These are phyloP conservation scores for Penicillium dipodomyicola DNA, from an alignment of 495 filamentous ascomycete genomes.

Conservation along the genomic window DNA sequence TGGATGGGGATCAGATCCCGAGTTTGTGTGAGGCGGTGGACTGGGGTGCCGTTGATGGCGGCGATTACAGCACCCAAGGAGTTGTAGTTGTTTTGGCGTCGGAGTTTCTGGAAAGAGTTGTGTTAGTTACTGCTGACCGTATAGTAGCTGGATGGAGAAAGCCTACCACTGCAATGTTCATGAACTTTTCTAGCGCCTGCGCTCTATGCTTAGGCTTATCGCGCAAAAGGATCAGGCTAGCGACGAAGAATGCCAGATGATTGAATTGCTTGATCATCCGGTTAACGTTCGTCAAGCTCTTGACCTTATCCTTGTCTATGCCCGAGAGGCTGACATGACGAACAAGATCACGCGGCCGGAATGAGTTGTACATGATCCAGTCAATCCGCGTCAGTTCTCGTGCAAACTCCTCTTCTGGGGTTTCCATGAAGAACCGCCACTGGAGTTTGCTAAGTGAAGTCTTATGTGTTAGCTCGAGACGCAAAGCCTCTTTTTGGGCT, in stretches of 20 bases:
- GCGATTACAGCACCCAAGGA: slow-evolving; percentile 88
- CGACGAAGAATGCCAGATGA: slow-evolving; percentile 85
- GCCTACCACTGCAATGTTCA: slow-evolving; percentile 67
- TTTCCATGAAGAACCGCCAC: slow-evolving; percentile 81
- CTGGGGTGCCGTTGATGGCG: slow-evolving; percentile 82
- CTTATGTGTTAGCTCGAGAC: slow-evolving; percentile 59
- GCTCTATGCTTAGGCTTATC: slow-evolving; percentile 96
- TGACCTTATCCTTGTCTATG: slow-evolving; percentile 70
- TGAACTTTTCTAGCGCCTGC: slow-evolving; percentile 87
- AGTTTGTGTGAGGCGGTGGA: slow-evolving; percentile 83
- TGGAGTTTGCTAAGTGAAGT: slow-evolving; percentile 69
- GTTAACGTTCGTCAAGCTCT: slow-evolving; percentile 79
- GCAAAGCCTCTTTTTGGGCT: slow-evolving; percentile 69
- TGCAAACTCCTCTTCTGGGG: slow-evolving; percentile 76
- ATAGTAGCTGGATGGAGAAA: neutral
- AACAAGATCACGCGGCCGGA: slow-evolving; percentile 89
- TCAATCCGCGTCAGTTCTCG: slow-evolving; percentile 92
- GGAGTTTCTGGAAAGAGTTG: slow-evolving; percentile 57
- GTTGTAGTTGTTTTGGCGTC: slow-evolving; percentile 95
- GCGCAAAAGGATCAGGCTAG: slow-evolving; percentile 86
- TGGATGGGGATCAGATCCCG: slow-evolving; percentile 68
- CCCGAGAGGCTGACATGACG: slow-evolving; percentile 78
- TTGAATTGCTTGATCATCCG: slow-evolving; percentile 96
- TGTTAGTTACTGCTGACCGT: neutral
- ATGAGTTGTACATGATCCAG: slow-evolving; percentile 96